Evolutionary conservation across 2,329 filamentous ascomycete species (phyloP).

Genomic region (Colletotrichum chrysophilum): DNA sequence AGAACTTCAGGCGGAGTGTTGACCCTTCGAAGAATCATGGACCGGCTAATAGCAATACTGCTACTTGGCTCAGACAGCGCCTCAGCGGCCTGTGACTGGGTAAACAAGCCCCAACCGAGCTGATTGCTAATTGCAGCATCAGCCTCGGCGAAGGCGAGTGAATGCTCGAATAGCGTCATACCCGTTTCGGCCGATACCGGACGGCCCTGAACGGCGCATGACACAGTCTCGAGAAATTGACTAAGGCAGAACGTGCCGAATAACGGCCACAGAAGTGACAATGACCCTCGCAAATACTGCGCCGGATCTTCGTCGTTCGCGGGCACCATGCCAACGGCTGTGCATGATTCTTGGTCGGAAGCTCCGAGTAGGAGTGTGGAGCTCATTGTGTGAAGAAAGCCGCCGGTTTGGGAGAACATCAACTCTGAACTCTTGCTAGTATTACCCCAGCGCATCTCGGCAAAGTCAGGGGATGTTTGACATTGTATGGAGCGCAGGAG

Average conservation of each 20-base stretch:
- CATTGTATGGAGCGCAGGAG: conserved; percentile 89
- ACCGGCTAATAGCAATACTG: conserved; percentile 57
- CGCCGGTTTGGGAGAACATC: conserved; percentile 73
- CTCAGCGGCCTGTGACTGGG: conserved; percentile 47
- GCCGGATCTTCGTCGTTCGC: conserved; percentile 53
- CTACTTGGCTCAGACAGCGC: background rate
- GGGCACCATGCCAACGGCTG: conserved; percentile 75
- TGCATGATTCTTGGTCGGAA: conserved; percentile 76
- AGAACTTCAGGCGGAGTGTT: conserved; percentile 92
- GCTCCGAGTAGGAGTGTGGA: conserved; percentile 76
- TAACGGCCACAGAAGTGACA: conserved; percentile 77
- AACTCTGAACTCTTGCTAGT: conserved; percentile 68
- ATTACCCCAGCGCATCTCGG: conserved; percentile 72
- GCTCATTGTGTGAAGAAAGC: conserved; percentile 74
- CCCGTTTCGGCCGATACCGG: conserved; percentile 84
- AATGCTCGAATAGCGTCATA: conserved; percentile 97
- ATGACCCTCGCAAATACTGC: conserved; percentile 72
- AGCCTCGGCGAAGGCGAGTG: conserved; percentile 92
- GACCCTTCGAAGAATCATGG: conserved; percentile 76
- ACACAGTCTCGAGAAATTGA: conserved; percentile 88
- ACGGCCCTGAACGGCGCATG: conserved; percentile 85
- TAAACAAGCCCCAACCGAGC: conserved; percentile 73
- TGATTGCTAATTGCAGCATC: conserved; percentile 86
- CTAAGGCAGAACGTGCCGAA: conserved; percentile 75
- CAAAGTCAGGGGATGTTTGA: conserved; percentile 81